Evolutionary conservation across 2,329 filamentous ascomycete species (phyloP), one percentile per base, ranked within the genome.

Genomic region (Hirsutella minnesotensis): DNA sequence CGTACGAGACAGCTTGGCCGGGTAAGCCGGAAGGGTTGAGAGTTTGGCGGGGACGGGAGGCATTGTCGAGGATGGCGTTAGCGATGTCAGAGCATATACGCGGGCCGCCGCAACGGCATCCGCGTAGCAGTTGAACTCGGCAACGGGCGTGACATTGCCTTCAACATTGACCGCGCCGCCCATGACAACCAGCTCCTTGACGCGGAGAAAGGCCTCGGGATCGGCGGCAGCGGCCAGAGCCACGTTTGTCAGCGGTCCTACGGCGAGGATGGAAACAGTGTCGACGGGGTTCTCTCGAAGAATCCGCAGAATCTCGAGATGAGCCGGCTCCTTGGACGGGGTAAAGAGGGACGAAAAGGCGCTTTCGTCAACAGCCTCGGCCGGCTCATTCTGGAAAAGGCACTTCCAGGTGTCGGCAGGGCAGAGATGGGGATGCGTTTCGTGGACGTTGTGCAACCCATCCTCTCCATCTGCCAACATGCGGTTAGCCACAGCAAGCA

Each of bases 71-170:
- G 72, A 64, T 1, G 92, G 92, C 29, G 67, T 78, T 5, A 72
- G 75, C 1, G 83, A 87, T 0, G 85, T 88, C 48, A 92, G 68
- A 7, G 86, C 83, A 56, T 82, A 89, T 16, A 92, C 75, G 13
- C 84, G 74, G 10, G 86, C 85, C 0, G 84, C 77, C 22, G 86
- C 84, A 34, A 86, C 73, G 18, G 84, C 72, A 59, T 98, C 94
- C 45, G 92, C 89, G 56, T 87, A 94, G 44, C 83, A 84, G 68
- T 98, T 98, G 75, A 98, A 98, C 61, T 98, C 92, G 48, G 86
- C 87, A 12, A 83, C 77, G 2, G 92, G 90, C 38, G 79, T 81
- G 56, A 86, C 79, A 61, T 98, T 98, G 52, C 92, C 92, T 40
- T 80, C 74, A 37, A 79, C 67, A 46, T 84, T 72, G 42, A 98